Evolutionary conservation across 805 yeast genomes (phyloP).

Genomic region (Yamadazyma ubonensis): DNA sequence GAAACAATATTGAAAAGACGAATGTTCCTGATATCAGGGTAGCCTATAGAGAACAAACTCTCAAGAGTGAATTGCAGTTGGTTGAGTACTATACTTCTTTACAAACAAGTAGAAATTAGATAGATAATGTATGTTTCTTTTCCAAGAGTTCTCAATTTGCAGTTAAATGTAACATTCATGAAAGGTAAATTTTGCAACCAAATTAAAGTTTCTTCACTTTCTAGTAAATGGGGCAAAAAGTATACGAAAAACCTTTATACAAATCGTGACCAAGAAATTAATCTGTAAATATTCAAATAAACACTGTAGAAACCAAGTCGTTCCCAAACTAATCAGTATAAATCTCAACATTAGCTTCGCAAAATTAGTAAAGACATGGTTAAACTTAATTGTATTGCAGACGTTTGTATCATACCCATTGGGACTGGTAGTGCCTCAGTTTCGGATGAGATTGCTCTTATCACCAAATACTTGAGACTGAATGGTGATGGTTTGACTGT

Average conservation of each 20-base stretch:
- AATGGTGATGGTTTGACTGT: slow-evolving; percentile 54
- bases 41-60: slow-evolving; percentile 80
- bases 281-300: too few species aligned
- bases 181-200: too few species aligned
- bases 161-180: not conserved
- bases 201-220: too few species aligned
- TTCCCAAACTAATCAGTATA: too few species aligned
- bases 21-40: slow-evolving; percentile 91
- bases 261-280: too few species aligned
- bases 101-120: not conserved
- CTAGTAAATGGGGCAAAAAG: too few species aligned
- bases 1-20: slow-evolving; percentile 89
- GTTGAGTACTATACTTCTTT: slow-evolving; percentile 53
- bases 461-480: slow-evolving; percentile 61
- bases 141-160: not conserved
- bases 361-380: too few species aligned
- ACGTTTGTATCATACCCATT: slow-evolving; percentile 81
- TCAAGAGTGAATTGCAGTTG: slow-evolving; percentile 66
- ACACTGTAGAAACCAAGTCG: too few species aligned
- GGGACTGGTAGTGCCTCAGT: slow-evolving; percentile 80
- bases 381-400: slow-evolving; percentile 71
- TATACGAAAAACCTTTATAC: too few species aligned
- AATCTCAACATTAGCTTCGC: too few species aligned
- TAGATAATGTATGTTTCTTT: not conserved
- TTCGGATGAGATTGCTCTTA: slow-evolving; percentile 72